A percentile compares a stretch with the other conserved stretches of the same genome.
Conservation (phyloP, 306 rosid genomes). For the Cyamopsis tetragonoloba region DNA sequence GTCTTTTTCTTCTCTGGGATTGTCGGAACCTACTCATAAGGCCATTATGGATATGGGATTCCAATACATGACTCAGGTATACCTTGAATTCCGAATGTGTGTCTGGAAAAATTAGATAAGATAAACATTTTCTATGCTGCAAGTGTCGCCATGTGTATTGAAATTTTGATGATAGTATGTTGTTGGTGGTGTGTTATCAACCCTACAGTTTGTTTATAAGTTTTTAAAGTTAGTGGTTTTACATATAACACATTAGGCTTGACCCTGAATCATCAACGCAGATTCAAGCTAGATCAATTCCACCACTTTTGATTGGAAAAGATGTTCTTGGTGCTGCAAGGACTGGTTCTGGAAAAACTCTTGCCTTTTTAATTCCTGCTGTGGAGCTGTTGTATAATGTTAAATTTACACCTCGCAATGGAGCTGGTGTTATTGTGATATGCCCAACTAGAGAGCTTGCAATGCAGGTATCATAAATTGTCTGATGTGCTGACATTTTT, state of each 20-base stretch:
- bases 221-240: not conserved
- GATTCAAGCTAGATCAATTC: slow-evolving; percentile 87
- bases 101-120: too few relatives aligned
- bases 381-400: slow-evolving; percentile 64
- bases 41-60: slow-evolving; percentile 64
- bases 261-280: slow-evolving; percentile 29
- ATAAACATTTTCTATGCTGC: too few relatives aligned
- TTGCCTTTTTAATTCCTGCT: slow-evolving; percentile 91
- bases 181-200: not conserved
- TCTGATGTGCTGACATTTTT: not conserved
- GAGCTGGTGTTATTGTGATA: slow-evolving; percentile 74
- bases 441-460: slow-evolving; percentile 98
- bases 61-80: slow-evolving; percentile 70
- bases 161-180: not conserved
- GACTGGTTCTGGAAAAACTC: slow-evolving; percentile 97
- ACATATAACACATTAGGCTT: not conserved
- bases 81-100: not conserved
- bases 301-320: slow-evolving; percentile 65
- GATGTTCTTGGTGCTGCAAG: slow-evolving; percentile 98
- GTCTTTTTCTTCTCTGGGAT: slow-evolving; percentile 49
- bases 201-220: not conserved
- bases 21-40: slow-evolving; percentile 55
- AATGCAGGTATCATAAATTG: slow-evolving; percentile 57
- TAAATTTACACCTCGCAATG: slow-evolving; percentile 63
- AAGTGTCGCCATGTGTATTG: not conserved